Base-by-base conservation (phyloP, 345 rosid genomes). In the Citrus maxima region DNA sequence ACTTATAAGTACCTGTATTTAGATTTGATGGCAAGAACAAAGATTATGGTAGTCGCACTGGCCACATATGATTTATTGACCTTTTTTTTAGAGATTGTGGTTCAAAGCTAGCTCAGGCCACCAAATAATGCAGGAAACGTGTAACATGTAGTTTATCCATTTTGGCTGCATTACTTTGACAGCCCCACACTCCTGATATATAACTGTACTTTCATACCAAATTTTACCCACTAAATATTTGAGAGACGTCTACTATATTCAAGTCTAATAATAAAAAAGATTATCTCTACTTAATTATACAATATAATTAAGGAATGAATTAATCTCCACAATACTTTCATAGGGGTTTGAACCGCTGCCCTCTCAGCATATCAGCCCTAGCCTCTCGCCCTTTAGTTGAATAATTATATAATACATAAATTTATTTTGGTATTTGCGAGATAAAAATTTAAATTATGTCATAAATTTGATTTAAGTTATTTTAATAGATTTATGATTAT, bases 211-310 rank as follows among this genome's bases (percentile, higher is more conserved):
- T 38, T 9, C 10, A 2, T 38, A 38, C 10, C 42, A 38, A 37
- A 7, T 0, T 37, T 35, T 35, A 35, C 37, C 7, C 5, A 0
- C 0, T 35, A 1, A 35, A 5, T 34, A 5, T 34, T 5, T 5
- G 0, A 34, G 6, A 5, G 0, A 34, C 6, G 37, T 34, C 1
- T 34, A 34, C 0, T 34, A 0, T 0, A 34, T 34, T 34, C 2
- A 37, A 0, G 0, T 37, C 0, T 37, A 0, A 7, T 37, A 37
- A 37, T 7, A 0, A 37, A 37, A 7, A 37, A 37, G 0, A 37
- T 0, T 0, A 0, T 0, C 2, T 37, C 40, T 37, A 7, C 4
- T 37, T 37, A 37, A 0, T 37, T 37, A 37, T 6, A 7, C 40
- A 37, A 37, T 37, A 37, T 7, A 37, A 37, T 37, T 37, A 0